phyloP scores from a whole-genome alignment of 1,284 basidiomycete genomes.

The Amylostereum chailletii region DNA sequence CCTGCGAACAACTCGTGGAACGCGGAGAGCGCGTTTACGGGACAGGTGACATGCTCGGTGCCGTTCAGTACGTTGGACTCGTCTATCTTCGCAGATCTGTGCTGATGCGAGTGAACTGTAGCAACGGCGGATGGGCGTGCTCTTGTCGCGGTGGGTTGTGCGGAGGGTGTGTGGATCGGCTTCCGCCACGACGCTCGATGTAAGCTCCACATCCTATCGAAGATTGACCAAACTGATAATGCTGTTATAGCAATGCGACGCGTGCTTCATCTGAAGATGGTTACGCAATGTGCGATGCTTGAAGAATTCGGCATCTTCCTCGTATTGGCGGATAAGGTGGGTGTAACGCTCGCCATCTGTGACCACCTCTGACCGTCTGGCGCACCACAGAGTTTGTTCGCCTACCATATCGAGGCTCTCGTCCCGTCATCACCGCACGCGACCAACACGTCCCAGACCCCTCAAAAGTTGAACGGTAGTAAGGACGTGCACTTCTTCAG shows the following conservation, averaged over 20 bases:
- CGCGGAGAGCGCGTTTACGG: slow-evolving; percentile 69
- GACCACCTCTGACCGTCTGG: not conserved
- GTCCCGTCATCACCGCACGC: slow-evolving; percentile 78
- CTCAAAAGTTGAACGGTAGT: slow-evolving; percentile 82
- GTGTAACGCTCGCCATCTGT: slow-evolving; percentile 11
- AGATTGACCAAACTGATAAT: not conserved
- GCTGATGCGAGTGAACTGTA: slow-evolving; percentile 19
- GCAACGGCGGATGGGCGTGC: slow-evolving; percentile 77
- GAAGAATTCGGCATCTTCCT: slow-evolving; percentile 95
- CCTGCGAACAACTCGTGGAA: slow-evolving; percentile 45
- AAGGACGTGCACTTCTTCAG: slow-evolving; percentile 94
- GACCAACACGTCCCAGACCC: slow-evolving; percentile 57
- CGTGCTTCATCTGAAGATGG: slow-evolving; percentile 83
- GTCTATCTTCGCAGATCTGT: not conserved
- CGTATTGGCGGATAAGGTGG: slow-evolving; percentile 84
- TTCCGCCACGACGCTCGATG: slow-evolving; percentile 82
- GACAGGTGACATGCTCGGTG: slow-evolving; percentile 88
- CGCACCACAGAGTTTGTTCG: slow-evolving; percentile 52
- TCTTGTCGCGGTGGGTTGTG: slow-evolving; percentile 88
- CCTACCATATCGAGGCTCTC: slow-evolving; percentile 92
- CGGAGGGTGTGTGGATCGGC: slow-evolving; percentile 96
- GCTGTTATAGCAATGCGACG: slow-evolving; percentile 63
- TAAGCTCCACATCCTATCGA: slow-evolving; percentile 27
- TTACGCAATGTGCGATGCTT: slow-evolving; percentile 91
- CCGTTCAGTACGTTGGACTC: slow-evolving; percentile 67